phyloP scores from a whole-genome alignment of 2,329 filamentous ascomycete species.

The Sporothrix brunneoviolacea region DNA sequence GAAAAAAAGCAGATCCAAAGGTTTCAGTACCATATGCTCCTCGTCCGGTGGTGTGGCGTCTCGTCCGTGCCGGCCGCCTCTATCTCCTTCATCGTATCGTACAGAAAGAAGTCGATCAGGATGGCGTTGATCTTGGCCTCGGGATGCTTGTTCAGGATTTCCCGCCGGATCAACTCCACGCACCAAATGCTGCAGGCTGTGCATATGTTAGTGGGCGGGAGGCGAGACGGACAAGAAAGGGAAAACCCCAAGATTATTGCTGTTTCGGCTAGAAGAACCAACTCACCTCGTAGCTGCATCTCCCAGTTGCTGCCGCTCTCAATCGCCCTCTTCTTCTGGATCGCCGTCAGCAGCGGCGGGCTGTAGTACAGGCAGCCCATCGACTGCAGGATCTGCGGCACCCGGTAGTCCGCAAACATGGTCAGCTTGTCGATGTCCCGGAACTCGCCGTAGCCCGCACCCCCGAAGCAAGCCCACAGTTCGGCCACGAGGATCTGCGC shows the following conservation, averaged over 20 bases:
- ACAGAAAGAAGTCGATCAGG: constrained; percentile 93
- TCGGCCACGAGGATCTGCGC: constrained; percentile 96
- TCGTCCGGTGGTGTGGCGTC: constrained; percentile 79
- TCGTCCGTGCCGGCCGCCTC: constrained; percentile 56
- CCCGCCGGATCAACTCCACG: constrained; percentile 76
- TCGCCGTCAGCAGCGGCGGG: constrained; percentile 65
- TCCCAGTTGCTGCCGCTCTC: constrained; percentile 72
- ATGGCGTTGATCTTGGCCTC: constrained; percentile 74
- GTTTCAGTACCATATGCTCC: constrained; percentile 85
- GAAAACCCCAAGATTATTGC: too few species aligned
- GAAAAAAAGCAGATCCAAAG: neutral
- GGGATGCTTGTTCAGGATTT: constrained; percentile 70
- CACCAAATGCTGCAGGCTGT: constrained; percentile 96
- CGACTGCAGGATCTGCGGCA: constrained; percentile 85
- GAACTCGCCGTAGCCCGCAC: constrained; percentile 71
- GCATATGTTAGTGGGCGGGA: too few species aligned
- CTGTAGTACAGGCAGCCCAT: constrained; percentile 80
- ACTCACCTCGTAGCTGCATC: constrained; percentile 76
- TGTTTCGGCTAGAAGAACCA: too few species aligned
- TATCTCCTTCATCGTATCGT: constrained; percentile 85
- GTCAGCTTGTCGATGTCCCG: constrained; percentile 90
- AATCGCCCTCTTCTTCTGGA: constrained; percentile 59
- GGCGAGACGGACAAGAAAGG: too few species aligned
- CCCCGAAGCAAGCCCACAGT: constrained; percentile 91
- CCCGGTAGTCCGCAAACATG: constrained; percentile 97